Base-by-base conservation (phyloP, 768 basidiomycete species). In the Russula abietina region DNA sequence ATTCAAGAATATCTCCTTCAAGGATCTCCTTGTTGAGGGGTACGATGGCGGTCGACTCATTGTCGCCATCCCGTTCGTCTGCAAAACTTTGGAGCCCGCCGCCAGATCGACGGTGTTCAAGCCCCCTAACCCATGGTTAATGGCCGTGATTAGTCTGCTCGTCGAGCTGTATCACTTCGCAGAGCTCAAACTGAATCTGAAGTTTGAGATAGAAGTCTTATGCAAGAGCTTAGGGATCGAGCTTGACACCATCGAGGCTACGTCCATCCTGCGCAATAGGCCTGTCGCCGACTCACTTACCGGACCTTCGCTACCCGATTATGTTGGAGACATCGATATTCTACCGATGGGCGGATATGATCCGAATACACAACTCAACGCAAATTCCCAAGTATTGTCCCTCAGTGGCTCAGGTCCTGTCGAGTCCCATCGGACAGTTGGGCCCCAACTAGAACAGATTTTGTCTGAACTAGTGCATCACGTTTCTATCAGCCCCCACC, bases 131-230 rank as follows among this genome's bases (percentile, higher is more conserved):
- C 97, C 97, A 2, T 99, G 97, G 97, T 76, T 99, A 55, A 95
- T 98, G 89, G 95, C 91, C 0, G 91, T 99, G 66, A 80, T 98
- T 69, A 85, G 89, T 67, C 80, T 98, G 48, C 83, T 98, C 50
- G 91, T 86, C 49, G 97, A 99, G 73, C 82, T 99, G n/a, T 98
- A 99, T 74, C 91, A 95, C 72, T 95, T 88, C 69, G 96, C 93
- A 5, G 95, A 98, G 69, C 81, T 98, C 65, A 96, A 96, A 75
- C 79, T 98, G 59, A 97, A 98, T 72, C 82, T 94, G 72, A 98
- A 98, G 75, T 99, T 99, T 71, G 97, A 98, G 75, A 98, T 99
- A 59, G 97, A 99, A 75, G 87, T 98, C 43, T 78, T 98, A 22
- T 98, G 96, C 81, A 95, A 93, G 73, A 84, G 84, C 36, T 83